Conservation (phyloP, 1,139 yeast genomes). For the Pichia sorboxylosa region DNA sequence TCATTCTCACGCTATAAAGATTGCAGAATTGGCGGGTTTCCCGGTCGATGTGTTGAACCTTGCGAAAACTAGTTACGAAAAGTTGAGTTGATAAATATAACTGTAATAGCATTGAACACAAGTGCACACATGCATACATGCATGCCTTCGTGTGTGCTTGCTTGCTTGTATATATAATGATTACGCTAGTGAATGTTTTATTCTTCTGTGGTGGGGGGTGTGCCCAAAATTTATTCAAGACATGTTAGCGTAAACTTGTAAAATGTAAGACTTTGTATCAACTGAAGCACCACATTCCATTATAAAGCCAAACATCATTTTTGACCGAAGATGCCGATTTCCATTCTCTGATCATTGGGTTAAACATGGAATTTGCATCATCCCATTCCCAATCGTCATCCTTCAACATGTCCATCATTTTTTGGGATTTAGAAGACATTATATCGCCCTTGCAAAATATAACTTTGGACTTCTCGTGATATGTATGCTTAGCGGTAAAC, state of each 20-base stretch:
- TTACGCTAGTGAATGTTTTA: no score
- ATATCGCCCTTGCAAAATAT: not conserved
- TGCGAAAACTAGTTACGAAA: constrained; percentile 27
- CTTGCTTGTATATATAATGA: no score
- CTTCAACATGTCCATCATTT: not conserved
- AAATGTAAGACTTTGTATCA: no score
- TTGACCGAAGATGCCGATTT: no score
- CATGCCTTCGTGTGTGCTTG: no score
- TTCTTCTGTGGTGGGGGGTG: no score
- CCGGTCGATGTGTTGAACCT: constrained; percentile 47
- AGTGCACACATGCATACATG: no score
- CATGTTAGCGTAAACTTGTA: no score
- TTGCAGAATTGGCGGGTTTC: constrained; percentile 77
- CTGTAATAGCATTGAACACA: no score
- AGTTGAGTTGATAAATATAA: not conserved
- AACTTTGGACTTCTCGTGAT: not conserved
- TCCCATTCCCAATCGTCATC: not conserved
- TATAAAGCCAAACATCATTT: no score
- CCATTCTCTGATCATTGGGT: not conserved
- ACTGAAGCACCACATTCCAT: no score
- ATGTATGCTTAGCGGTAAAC: not conserved
- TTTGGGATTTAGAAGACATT: not conserved
- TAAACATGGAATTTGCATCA: not conserved
- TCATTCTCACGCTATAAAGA: constrained; percentile 74
- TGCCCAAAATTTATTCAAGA: no score